Evolutionary conservation across 805 yeast species (phyloP), one percentile per base, ranked within the genome.

Genomic region (Starmerella powellii): DNA sequence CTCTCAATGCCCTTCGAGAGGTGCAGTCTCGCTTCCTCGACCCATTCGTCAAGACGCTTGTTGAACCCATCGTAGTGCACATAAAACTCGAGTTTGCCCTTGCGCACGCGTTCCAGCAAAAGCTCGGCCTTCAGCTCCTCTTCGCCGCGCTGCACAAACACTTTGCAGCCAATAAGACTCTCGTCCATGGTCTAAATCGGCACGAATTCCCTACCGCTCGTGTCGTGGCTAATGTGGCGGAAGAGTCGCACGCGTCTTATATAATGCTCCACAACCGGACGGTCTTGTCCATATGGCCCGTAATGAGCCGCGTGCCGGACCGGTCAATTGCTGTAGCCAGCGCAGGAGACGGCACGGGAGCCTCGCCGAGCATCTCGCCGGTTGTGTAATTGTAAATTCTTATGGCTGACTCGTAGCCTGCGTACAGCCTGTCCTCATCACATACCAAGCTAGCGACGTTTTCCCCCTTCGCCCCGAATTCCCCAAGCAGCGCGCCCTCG

Each of bases 31-130:
- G 76, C 78, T 4, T 74, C 68, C 17, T 71, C 67, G 6, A 91
- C 74, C 97, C 97, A 88, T 61, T 91, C 98, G 64, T 91, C 99
- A 52, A 91, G 70, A 61, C 99, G 80, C 62, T 91, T 91, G 66
- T 91, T 91, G 67, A 79, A 91, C 52, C 87, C 95, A 40, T 77
- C 84, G 63, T 86, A 91, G 61, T 91, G 99, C 24, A 91, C 95
- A 59, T 91, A 91, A 60, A 80, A 87, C 50, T 75, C 82, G 26
- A 76, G 74, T 47, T 80, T 73, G 12, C 87, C 84, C 58, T 85
- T 80, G 55, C 82, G 76, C 35, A 72, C 62, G 48, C 82, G 84
- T 38, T 75, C 71, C 16, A 87, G 84, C 34, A 91, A 64, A 33
- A 91, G 75, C 58, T 91, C 98, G 2, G 97, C 96, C 27, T 76